Evolutionary conservation across 331 rosid genomes (phyloP).

Genomic region (Erythrophleum ivorense): DNA sequence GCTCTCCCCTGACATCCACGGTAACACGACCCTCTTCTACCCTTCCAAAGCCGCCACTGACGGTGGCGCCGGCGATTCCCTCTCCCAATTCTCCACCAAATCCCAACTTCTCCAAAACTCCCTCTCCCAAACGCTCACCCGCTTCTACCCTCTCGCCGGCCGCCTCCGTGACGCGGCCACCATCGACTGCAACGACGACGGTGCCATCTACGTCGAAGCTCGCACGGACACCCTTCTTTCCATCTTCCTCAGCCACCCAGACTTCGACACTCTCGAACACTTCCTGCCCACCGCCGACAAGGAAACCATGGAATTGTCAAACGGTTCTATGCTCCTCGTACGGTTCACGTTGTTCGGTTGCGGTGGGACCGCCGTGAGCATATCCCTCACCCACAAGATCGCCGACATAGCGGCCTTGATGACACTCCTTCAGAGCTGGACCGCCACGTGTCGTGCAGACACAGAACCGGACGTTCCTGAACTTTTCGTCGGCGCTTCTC

Average conservation of each 20-base stretch:
- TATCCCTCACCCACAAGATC: conserved; percentile 47
- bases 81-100: conserved; percentile 18
- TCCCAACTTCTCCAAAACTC: conserved; percentile 51
- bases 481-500: conserved; percentile 27
- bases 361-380: conserved; percentile 45
- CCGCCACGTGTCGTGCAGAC: conserved; percentile 17
- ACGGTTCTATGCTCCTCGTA: conserved; percentile 39
- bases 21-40: conserved; percentile 47
- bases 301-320: conserved; percentile 25
- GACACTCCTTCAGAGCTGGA: conserved; percentile 43
- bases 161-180: conserved; percentile 42
- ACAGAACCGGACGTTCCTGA: background rate
- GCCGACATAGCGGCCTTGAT: conserved; percentile 39
- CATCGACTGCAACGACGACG: conserved; percentile 50
- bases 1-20: conserved; percentile 46
- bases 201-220: conserved; percentile 44
- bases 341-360: conserved; percentile 50
- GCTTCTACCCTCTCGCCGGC: conserved; percentile 57
- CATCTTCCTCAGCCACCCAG: conserved; percentile 39
- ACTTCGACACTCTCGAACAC: conserved; percentile 34
- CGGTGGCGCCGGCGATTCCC: background rate
- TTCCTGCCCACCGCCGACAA: conserved; percentile 38
- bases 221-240: conserved; percentile 38
- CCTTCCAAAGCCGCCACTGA: background rate
- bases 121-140: conserved; percentile 42